Conservation (phyloP, 129 eudicot genomes). For the Deinandra increscens region DNA sequence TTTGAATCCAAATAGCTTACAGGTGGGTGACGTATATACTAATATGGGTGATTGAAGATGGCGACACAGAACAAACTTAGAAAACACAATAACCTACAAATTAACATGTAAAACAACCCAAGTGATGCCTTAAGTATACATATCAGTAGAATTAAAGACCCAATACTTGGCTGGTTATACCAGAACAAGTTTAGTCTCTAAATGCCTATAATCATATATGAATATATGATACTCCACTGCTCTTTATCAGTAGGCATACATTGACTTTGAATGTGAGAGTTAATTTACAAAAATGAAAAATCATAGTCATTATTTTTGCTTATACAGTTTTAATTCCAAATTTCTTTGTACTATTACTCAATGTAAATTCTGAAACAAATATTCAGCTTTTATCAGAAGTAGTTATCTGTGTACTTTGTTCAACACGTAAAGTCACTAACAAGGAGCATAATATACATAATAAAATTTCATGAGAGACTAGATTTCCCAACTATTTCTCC, state of each 20-base stretch:
- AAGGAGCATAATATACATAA: background rate
- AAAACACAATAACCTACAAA: slow-evolving; percentile 5
- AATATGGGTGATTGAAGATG: slow-evolving; percentile 17
- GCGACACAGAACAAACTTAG: background rate
- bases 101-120: slow-evolving; percentile 8
- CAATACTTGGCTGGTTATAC: background rate
- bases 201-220: slow-evolving; percentile 14
- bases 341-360: background rate
- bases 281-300: background rate
- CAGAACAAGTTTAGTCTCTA: background rate
- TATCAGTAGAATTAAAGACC: background rate
- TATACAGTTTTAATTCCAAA: background rate
- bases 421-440: background rate
- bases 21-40: slow-evolving; percentile 1
- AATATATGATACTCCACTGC: slow-evolving; percentile 13
- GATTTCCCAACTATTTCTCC: background rate
- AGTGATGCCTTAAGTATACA: background rate
- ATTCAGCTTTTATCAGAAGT: background rate
- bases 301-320: background rate
- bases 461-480: background rate
- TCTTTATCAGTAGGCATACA: background rate
- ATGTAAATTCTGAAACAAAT: background rate
- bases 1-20: slow-evolving; percentile 38
- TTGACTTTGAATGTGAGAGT: background rate
- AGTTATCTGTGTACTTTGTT: background rate